phyloP scores from a whole-genome alignment of 768 basidiomycete species.

The Gloeopeniophorella convolvens region DNA sequence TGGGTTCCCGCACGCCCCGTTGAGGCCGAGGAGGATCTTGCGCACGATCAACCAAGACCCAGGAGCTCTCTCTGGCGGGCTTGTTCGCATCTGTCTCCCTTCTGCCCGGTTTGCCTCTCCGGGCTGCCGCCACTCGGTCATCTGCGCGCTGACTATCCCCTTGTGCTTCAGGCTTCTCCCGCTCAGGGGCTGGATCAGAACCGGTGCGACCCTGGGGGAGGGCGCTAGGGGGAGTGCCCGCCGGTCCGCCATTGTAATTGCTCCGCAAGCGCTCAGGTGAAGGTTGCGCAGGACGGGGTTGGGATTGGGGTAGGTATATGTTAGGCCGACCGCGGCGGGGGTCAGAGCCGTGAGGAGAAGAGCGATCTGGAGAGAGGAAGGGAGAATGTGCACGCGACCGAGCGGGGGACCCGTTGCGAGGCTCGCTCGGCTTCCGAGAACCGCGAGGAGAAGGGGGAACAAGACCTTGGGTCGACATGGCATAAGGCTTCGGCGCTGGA shows the following conservation, averaged over 20 bases:
- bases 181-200: conserved; percentile 47
- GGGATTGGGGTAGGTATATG: conserved; percentile 4
- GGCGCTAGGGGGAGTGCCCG: conserved; percentile 4
- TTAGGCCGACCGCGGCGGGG: conserved; percentile 13
- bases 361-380: conserved; percentile 20
- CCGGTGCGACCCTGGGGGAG: conserved; percentile 37
- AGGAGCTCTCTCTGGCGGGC: conserved; percentile 11
- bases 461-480: conserved; percentile 32
- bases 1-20: conserved; percentile 12
- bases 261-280: conserved; percentile 23
- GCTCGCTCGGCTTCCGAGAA: conserved; percentile 14
- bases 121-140: conserved; percentile 6
- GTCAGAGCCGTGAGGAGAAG: conserved; percentile 11
- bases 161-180: conserved; percentile 29
- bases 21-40: conserved; percentile 4
- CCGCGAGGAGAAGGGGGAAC: conserved; percentile 13
- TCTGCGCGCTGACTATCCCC: conserved; percentile 8
- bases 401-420: conserved; percentile 16
- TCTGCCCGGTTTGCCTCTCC: conserved; percentile 3
- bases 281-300: conserved; percentile 17
- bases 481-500: conserved; percentile 30
- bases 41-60: conserved; percentile 8
- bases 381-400: conserved; percentile 18
- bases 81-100: conserved; percentile 7
- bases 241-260: conserved; percentile 12